Base-by-base conservation (phyloP, 148 eudicot genomes). In the Amaranthus cruentus region DNA sequence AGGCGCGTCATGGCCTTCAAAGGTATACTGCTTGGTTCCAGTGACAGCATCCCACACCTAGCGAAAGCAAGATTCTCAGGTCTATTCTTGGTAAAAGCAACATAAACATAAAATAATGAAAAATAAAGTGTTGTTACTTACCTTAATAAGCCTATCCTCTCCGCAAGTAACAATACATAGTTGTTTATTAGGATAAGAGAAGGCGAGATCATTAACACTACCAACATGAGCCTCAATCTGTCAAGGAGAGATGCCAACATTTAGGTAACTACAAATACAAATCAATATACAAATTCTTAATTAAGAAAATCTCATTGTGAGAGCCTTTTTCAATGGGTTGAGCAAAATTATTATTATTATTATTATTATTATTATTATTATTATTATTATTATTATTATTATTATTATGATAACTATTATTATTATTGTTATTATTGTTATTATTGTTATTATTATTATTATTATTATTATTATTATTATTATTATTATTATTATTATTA, bases 171-270 rank as follows among this genome's bases (percentile, higher is more conserved):
- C 85, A 58, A 95, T 72, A 64, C 82, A 83, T n/a, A 90, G 85
- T 78, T 87, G 94, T 77, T 95, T 90, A 70, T 82, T 83, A 6
- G 96, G 97, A 73, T 79, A 88, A 74, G 92, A 84, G 77, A 95
- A 95, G 44, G 97, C 90, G 74, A 95, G 84, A 77, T 95, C 98
- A 71, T 95, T 95, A 15, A 95, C 98, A 67, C 93, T 87, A 54
- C 98, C 98, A 79, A 64, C 74, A 78, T 94, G 98, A 73, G 97
- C 97, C 80, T 95, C 97, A 68, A 95, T 90, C 98, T 95, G 85
- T 56, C 81, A 7, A 28, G 11, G 8, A 60, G 5, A 75, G 60
- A 74, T 46, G 47, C 43, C 67, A 69, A 61, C 62, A 47, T 12
- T 11, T 4, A 72, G 38, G 38, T 0, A 1, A 0, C 38, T 28